Percentiles rank a stretch among this genome's conserved stretches.
phyloP scores from a whole-genome alignment of 1,284 basidiomycete genomes.

The Cerrena zonata region DNA sequence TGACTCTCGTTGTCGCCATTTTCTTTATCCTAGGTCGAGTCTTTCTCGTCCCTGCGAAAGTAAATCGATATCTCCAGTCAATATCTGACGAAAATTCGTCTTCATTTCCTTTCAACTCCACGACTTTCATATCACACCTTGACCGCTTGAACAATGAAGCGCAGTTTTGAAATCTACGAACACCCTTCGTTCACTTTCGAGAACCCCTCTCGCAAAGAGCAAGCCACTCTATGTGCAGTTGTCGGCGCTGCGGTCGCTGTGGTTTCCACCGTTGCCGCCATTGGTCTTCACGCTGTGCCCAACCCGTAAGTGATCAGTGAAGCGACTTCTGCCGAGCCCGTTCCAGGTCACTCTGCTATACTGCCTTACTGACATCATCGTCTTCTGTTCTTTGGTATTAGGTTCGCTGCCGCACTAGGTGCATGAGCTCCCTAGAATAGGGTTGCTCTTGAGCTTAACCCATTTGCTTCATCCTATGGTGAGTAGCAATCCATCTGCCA shows the following conservation, averaged over 20 bases:
- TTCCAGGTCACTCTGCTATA: too few relatives aligned
- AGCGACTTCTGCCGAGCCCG: too few relatives aligned
- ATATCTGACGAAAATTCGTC: background rate
- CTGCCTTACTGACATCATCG: too few relatives aligned
- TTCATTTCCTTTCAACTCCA: background rate
- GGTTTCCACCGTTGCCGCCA: conserved; percentile 6
- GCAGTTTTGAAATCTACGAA: conserved; percentile 9
- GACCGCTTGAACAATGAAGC: background rate
- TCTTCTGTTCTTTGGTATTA: too few relatives aligned
- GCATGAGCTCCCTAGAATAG: too few relatives aligned
- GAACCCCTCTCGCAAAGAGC: conserved; percentile 7
- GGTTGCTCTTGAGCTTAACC: too few relatives aligned
- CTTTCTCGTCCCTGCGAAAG: background rate
- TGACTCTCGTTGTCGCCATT: background rate
- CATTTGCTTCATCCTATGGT: too few relatives aligned
- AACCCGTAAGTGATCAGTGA: conserved; percentile 7
- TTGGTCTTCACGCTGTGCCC: conserved; percentile 4
- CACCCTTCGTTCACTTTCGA: conserved; percentile 8
- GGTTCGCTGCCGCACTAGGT: too few relatives aligned
- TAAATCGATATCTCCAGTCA: background rate
- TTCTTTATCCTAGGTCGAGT: background rate
- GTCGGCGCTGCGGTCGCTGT: conserved; percentile 6
- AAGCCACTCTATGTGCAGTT: conserved; percentile 8
- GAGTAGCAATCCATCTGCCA: too few relatives aligned
- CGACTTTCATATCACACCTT: background rate